Conservation (phyloP, 1,139 yeast genomes). For the Casaregolazyma suthepensis region DNA sequence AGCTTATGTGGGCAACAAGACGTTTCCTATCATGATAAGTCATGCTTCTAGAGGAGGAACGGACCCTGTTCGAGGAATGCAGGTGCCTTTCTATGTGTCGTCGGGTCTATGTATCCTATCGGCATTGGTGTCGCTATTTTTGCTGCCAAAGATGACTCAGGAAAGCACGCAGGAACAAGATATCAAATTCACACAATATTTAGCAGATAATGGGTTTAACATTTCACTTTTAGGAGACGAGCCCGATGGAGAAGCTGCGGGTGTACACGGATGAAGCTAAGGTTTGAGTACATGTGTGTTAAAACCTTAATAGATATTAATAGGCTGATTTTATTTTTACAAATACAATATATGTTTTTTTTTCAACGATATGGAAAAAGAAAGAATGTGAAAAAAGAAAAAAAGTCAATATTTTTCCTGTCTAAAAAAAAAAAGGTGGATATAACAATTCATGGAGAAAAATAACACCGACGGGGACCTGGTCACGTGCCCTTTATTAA, state of each 20-base stretch:
- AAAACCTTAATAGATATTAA: neutral
- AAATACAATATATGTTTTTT: too few relatives aligned
- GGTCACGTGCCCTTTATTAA: neutral
- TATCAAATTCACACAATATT: slow-evolving; percentile 56
- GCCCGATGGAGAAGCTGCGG: neutral
- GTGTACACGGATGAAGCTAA: neutral
- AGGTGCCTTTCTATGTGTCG: slow-evolving; percentile 78
- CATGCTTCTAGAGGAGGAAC: slow-evolving; percentile 41
- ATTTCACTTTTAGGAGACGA: slow-evolving; percentile 25
- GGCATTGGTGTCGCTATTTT: slow-evolving; percentile 61
- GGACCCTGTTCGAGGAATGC: slow-evolving; percentile 45
- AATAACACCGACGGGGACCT: neutral
- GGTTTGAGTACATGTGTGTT: neutral
- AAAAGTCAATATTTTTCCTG: neutral
- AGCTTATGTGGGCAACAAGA: slow-evolving; percentile 85
- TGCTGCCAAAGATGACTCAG: slow-evolving; percentile 77
- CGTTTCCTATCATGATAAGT: slow-evolving; percentile 68
- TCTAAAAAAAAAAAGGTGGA: too few relatives aligned
- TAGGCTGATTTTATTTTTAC: neutral
- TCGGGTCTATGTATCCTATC: slow-evolving; percentile 70
- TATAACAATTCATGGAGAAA: neutral
- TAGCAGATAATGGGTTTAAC: slow-evolving; percentile 35
- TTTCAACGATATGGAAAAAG: neutral
- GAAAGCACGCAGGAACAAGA: slow-evolving; percentile 79
- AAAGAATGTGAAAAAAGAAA: too few relatives aligned